These are phyloP conservation scores for Bremia lactucae DNA, from an alignment of 352 stramenopile species.

Conservation along the genomic window DNA sequence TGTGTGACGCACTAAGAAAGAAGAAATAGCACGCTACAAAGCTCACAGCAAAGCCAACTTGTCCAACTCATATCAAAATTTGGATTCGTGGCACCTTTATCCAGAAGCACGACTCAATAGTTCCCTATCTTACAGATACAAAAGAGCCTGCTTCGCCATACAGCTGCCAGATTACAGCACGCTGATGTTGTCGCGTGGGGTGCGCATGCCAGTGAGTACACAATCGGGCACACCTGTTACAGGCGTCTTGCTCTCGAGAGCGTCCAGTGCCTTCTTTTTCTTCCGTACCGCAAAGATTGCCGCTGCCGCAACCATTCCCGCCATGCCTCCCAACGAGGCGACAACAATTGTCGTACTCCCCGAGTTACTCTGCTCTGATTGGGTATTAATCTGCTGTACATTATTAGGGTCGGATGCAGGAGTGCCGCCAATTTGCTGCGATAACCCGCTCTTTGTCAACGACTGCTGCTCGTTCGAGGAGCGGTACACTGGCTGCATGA, in stretches of 20 bases:
- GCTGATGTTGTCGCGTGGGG: conserved; percentile 36
- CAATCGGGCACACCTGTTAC: conserved; percentile 17
- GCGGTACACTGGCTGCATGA: conserved; percentile 8
- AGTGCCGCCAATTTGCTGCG: conserved; percentile 8
- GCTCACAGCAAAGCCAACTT: too few species aligned
- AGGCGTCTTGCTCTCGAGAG: conserved; percentile 49
- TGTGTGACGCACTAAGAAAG: too few species aligned
- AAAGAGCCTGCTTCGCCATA: too few species aligned
- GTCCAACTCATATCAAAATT: too few species aligned
- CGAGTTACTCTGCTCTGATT: conserved; percentile 1
- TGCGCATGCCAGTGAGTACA: conserved; percentile 35
- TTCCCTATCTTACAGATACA: too few species aligned
- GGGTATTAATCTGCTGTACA: conserved; percentile 30
- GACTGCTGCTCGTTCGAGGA: conserved; percentile 1
- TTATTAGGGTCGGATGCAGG: conserved; percentile 12
- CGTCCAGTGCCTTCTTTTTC: conserved; percentile 56
- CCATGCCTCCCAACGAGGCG: conserved; percentile 19
- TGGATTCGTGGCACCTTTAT: too few species aligned
- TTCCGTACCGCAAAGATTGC: conserved; percentile 53
- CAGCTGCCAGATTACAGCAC: too few species aligned
- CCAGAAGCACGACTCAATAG: too few species aligned
- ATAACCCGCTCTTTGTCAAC: not conserved
- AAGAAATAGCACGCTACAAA: too few species aligned
- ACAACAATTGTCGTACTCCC: conserved; percentile 26
- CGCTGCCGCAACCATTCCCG: conserved; percentile 33